Base-by-base conservation (phyloP, 2,329 filamentous ascomycete species). In the Talaromyces sp. region DNA sequence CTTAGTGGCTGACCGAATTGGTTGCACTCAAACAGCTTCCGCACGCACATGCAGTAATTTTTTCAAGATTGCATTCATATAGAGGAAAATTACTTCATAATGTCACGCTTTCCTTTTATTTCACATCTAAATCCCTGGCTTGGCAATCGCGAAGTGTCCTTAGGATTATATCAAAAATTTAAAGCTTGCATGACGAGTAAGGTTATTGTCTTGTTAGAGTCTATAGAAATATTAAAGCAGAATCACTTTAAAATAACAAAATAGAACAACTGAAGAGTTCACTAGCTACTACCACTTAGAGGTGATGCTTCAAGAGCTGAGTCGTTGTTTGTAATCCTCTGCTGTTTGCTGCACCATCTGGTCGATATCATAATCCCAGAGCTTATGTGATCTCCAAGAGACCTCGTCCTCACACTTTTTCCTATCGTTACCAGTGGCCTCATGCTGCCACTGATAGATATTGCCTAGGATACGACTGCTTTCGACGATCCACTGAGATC, bases 401-500 rank as follows among this genome's bases (percentile, higher is more conserved):
- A 74, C 68, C 0, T 70, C 70, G 8, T 69, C 61, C 24, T 63
- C 68, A 2, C 77, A 54, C 19, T 72, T 75, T 1, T 66, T 66
- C 22, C 69, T 69, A 45, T 78, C 71, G 35, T 72, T 69, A 0
- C 68, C 69, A 1, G 75, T 72, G 0, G 70, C 72, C 6, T 72
- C 68, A 33, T 71, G 31, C 11, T 70, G 69, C 35, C 77, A 63
- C 39, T 71, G 74, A 3, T 74, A 63, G 3, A 78, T 63, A 52
- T 73, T 67, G 0, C 72, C 82, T 19, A 78, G 78, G 16, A 83
- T 75, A 49, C 77, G 77, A 64, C 84, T 86, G 59, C 79, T 86
- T 5, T 77, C 73, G 0, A 86, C 83, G 0, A 86, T 72, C 71
- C 79, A 80, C 65, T 85, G 82, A 9, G 78, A 81, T 9, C 85